A percentile compares a stretch with the other conserved stretches of the same genome.
These are phyloP conservation scores for Discostella stelligeroides DNA, from an alignment of 108 stramenopile species.

Conservation along the genomic window DNA sequence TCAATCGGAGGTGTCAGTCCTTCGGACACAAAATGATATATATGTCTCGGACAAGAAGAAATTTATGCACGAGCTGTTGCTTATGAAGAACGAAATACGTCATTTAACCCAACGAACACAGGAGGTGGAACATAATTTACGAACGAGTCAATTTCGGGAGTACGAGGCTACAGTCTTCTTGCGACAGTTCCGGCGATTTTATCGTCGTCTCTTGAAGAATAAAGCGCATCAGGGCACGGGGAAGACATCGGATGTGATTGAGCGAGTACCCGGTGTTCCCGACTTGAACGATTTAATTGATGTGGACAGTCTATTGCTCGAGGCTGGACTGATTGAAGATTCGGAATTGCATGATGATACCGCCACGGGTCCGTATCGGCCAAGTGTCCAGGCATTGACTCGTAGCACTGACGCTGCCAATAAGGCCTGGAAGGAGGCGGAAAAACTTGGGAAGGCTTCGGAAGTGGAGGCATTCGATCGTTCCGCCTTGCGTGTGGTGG, in stretches of 20 bases:
- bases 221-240: conserved; percentile 76
- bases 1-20: conserved; percentile 63
- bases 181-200: conserved; percentile 83
- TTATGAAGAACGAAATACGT: conserved; percentile 61
- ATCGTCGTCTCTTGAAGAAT: conserved; percentile 63
- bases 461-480: conserved; percentile 45
- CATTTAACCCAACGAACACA: conserved; percentile 49
- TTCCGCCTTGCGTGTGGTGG: conserved; percentile 11
- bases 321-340: conserved; percentile 83
- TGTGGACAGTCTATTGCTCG: conserved; percentile 77
- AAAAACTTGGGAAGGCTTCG: conserved; percentile 44
- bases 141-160: conserved; percentile 87
- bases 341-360: conserved; percentile 71
- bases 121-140: conserved; percentile 69
- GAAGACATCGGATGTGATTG: conserved; percentile 56
- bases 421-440: conserved; percentile 47
- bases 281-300: conserved; percentile 79
- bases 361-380: conserved; percentile 54
- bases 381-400: conserved; percentile 51
- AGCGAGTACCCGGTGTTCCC: conserved; percentile 69
- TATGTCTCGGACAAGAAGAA: conserved; percentile 58
- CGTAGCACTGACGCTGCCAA: conserved; percentile 50
- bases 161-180: conserved; percentile 87
- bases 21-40: conserved; percentile 74
- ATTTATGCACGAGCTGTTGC: conserved; percentile 54